These are phyloP conservation scores for Rosa hybrid DNA, from an alignment of 331 rosid genomes.

Conservation along the genomic window DNA sequence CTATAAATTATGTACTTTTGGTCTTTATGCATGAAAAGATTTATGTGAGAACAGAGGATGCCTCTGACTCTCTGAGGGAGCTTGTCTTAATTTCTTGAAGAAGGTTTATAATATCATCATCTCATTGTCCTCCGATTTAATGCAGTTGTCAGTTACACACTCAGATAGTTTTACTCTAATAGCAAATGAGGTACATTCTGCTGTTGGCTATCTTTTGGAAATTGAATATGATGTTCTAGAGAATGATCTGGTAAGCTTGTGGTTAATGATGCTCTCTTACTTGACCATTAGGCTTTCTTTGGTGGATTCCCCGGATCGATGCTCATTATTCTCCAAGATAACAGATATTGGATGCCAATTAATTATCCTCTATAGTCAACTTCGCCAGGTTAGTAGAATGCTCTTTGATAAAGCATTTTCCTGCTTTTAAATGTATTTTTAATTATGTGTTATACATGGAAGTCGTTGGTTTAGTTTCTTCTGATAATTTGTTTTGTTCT, in stretches of 20 bases:
- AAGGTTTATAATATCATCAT: constrained; percentile 51
- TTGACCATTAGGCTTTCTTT: constrained; percentile 44
- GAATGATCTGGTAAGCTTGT: constrained; percentile 63
- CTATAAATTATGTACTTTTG: constrained; percentile 62
- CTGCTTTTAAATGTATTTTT: not conserved
- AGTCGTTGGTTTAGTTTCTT: not conserved
- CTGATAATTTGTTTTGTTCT: not conserved
- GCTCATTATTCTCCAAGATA: constrained; percentile 46
- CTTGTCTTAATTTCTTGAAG: constrained; percentile 72
- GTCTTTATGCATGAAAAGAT: constrained; percentile 73
- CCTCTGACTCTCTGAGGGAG: constrained; percentile 45
- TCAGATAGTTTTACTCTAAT: constrained; percentile 37
- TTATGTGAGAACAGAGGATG: constrained; percentile 80
- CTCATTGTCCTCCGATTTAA: constrained; percentile 47
- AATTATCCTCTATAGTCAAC: constrained; percentile 70
- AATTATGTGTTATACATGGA: not conserved
- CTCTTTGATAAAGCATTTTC: constrained; percentile 17
- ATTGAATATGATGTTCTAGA: constrained; percentile 83
- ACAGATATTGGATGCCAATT: constrained; percentile 66
- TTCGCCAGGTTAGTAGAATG: constrained; percentile 78
- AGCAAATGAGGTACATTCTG: constrained; percentile 55
- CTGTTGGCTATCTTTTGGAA: constrained; percentile 70
- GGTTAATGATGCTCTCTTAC: constrained; percentile 66
- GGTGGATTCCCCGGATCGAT: constrained; percentile 32
- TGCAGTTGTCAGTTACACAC: constrained; percentile 30